Evolutionary conservation across 2,329 filamentous ascomycete genomes (phyloP).

Genomic region (Didymella arachidicola): DNA sequence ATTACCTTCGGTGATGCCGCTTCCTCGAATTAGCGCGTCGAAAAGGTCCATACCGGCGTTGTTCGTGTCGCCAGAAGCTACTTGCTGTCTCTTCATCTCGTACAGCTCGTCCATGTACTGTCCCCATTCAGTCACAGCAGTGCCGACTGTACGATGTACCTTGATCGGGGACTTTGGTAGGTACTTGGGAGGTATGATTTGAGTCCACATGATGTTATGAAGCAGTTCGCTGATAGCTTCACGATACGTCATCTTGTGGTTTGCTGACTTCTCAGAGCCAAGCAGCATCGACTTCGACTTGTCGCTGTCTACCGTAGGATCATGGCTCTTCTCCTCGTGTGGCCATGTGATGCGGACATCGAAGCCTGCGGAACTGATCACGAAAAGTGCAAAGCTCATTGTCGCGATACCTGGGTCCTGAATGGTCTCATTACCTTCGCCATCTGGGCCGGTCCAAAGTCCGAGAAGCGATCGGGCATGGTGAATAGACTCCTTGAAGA

Average conservation of each 20-base stretch:
- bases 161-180: slow-evolving; percentile 59
- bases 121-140: slow-evolving; percentile 68
- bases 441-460: slow-evolving; percentile 42
- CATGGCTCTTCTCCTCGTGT: slow-evolving; percentile 61
- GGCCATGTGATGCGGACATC: slow-evolving; percentile 66
- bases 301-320: slow-evolving; percentile 32
- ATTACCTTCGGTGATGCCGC: slow-evolving; percentile 45
- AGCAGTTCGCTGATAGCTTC: slow-evolving; percentile 68
- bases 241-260: slow-evolving; percentile 68
- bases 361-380: slow-evolving; percentile 75
- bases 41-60: slow-evolving; percentile 64
- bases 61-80: slow-evolving; percentile 40
- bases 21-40: slow-evolving; percentile 50
- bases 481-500: slow-evolving; percentile 68
- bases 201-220: slow-evolving; percentile 68
- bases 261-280: slow-evolving; percentile 41
- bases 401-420: slow-evolving; percentile 68
- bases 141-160: slow-evolving; percentile 59
- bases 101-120: slow-evolving; percentile 76
- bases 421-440: slow-evolving; percentile 56
- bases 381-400: slow-evolving; percentile 67
- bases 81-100: slow-evolving; percentile 64
- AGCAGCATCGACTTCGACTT: slow-evolving; percentile 43
- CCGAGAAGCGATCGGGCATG: slow-evolving; percentile 60
- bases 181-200: slow-evolving; percentile 67